Conservation (phyloP, 2,329 filamentous ascomycete species). For the Ceratocystiopsis brevicomis region DNA sequence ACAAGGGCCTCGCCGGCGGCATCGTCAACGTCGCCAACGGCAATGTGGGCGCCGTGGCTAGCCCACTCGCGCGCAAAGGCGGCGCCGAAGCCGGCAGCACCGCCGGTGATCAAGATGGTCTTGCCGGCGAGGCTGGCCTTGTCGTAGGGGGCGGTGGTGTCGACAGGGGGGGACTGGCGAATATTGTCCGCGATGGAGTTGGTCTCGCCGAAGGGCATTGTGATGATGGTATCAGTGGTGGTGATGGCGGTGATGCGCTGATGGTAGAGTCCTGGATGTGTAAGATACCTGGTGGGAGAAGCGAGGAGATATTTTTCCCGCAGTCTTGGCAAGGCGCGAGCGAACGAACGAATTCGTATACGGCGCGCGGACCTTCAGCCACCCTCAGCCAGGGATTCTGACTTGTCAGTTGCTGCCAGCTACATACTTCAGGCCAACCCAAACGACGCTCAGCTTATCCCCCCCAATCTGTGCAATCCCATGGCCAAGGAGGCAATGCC, state of each 20-base stretch:
- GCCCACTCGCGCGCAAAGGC: slow-evolving; percentile 34
- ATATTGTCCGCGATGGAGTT: slow-evolving; percentile 1
- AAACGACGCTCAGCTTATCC: too few species aligned
- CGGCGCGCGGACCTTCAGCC: too few species aligned
- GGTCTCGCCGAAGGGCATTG: slow-evolving; percentile 3
- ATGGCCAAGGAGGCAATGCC: too few species aligned
- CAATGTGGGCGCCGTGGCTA: slow-evolving; percentile 34
- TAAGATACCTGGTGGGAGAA: too few species aligned
- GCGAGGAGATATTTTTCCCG: too few species aligned
- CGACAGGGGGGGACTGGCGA: slow-evolving; percentile 18
- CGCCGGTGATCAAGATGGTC: slow-evolving; percentile 43
- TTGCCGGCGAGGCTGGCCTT: slow-evolving; percentile 28
- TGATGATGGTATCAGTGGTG: neutral
- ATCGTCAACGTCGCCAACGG: slow-evolving; percentile 44
- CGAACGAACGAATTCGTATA: too few species aligned
- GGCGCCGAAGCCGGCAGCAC: slow-evolving; percentile 39
- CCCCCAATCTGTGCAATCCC: too few species aligned
- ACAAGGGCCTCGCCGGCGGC: slow-evolving; percentile 34
- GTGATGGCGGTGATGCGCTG: neutral
- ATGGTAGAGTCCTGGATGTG: neutral
- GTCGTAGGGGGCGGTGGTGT: slow-evolving; percentile 26
- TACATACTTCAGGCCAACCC: too few species aligned
- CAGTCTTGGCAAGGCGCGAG: too few species aligned
- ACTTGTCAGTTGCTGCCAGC: too few species aligned
- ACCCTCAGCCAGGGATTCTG: too few species aligned